phyloP scores from a whole-genome alignment of 441 rosid species.

The Erodium trifolium region DNA sequence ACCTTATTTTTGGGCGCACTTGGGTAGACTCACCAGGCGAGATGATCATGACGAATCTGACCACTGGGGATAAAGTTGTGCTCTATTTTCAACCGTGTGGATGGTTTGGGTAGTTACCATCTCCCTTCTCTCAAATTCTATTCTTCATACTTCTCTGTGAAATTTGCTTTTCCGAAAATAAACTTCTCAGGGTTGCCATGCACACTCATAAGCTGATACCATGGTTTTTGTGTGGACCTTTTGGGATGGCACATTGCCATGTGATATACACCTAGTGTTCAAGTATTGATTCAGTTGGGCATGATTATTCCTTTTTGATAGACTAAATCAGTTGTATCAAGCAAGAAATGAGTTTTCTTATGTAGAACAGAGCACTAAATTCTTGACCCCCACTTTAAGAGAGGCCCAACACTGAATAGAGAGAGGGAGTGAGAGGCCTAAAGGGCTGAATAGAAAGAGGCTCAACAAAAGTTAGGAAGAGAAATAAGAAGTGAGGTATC shows the following conservation, averaged over 20 bases:
- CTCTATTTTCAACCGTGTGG: slow-evolving; percentile 96
- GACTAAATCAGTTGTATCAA: too few relatives aligned
- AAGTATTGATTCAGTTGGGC: not conserved
- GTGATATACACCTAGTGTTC: not conserved
- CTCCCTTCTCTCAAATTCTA: slow-evolving; percentile 5
- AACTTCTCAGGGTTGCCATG: not conserved
- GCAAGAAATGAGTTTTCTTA: too few relatives aligned
- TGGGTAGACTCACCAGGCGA: slow-evolving; percentile 96
- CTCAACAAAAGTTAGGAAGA: too few relatives aligned
- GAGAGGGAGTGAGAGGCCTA: too few relatives aligned
- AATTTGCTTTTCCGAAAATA: not conserved
- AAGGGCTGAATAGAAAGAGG: too few relatives aligned
- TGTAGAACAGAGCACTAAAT: too few relatives aligned
- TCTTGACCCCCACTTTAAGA: too few relatives aligned
- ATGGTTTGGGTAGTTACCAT: slow-evolving; percentile 81
- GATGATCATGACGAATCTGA: slow-evolving; percentile 82
- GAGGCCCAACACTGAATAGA: too few relatives aligned
- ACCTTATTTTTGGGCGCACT: slow-evolving; percentile 91
- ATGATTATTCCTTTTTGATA: too few relatives aligned
- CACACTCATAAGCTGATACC: not conserved
- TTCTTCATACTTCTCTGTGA: not conserved
- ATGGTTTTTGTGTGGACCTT: not conserved
- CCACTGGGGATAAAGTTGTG: slow-evolving; percentile 89
- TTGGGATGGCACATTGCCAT: not conserved
- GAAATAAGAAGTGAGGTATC: too few relatives aligned